These are phyloP conservation scores for Hylodesmum podocarpum DNA, from an alignment of 306 rosid species.

Conservation along the genomic window DNA sequence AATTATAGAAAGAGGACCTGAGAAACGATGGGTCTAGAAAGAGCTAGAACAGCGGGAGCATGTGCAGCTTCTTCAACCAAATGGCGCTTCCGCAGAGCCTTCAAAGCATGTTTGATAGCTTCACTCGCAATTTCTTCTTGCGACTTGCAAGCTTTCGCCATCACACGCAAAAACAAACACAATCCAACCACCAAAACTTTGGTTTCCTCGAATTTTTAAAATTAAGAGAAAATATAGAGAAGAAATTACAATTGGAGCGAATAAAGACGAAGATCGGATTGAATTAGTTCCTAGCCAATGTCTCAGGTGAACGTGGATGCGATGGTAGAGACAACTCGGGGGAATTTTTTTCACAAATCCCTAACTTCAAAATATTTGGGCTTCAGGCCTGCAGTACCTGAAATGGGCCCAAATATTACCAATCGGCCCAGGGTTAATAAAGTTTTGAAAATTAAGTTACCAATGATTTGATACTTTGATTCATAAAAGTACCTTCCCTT, in stretches of 20 bases:
- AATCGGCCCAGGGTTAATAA: too few relatives aligned
- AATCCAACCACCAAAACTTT: conserved; percentile 5
- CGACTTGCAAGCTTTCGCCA: conserved; percentile 42
- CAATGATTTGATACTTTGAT: too few relatives aligned
- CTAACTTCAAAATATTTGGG: background rate
- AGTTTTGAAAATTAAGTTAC: too few relatives aligned
- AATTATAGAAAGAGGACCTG: conserved; percentile 43
- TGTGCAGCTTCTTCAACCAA: conserved; percentile 96
- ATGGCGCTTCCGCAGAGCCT: conserved; percentile 84
- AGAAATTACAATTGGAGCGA: background rate
- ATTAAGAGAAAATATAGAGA: background rate
- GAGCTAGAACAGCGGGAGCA: conserved; percentile 77
- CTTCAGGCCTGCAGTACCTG: background rate
- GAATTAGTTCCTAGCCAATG: background rate
- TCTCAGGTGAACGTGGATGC: too few relatives aligned
- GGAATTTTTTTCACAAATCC: background rate
- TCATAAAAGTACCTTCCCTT: too few relatives aligned
- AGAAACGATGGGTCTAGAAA: conserved; percentile 63
- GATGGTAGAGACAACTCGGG: background rate
- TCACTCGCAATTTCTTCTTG: conserved; percentile 58
- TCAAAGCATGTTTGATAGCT: conserved; percentile 81
- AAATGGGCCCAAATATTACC: background rate
- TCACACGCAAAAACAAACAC: background rate
- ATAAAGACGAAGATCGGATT: background rate
- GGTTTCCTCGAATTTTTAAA: background rate